Evolutionary conservation across 2,329 filamentous ascomycete species (phyloP).

Genomic region (Fusarium zealandicum): DNA sequence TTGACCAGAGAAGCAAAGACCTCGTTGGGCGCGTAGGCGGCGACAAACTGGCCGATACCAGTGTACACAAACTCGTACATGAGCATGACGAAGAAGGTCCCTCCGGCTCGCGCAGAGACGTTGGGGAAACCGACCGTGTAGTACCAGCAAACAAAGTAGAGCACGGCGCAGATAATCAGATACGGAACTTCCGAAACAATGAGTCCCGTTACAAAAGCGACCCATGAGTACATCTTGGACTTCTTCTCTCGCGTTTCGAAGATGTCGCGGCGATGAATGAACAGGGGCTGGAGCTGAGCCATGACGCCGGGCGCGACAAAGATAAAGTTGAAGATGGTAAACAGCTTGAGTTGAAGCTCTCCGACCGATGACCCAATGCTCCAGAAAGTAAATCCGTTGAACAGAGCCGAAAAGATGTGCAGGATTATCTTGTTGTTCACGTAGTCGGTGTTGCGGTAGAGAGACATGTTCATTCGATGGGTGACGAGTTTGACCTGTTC

Average conservation of each 20-base stretch:
- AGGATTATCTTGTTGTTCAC: slow-evolving; percentile 68
- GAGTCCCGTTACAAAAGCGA: slow-evolving; percentile 63
- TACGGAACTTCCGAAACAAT: slow-evolving; percentile 58
- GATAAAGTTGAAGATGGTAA: slow-evolving; percentile 69
- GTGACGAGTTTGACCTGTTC: slow-evolving; percentile 71
- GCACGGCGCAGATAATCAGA: slow-evolving; percentile 51
- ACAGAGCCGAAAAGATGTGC: slow-evolving; percentile 62
- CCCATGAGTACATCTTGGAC: slow-evolving; percentile 64
- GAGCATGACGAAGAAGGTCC: slow-evolving; percentile 62
- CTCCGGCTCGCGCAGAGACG: slow-evolving; percentile 56
- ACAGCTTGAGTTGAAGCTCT: slow-evolving; percentile 62
- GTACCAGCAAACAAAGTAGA: slow-evolving; percentile 65
- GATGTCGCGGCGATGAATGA: slow-evolving; percentile 56
- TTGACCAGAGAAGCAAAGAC: slow-evolving; percentile 66
- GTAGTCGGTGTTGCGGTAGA: slow-evolving; percentile 73
- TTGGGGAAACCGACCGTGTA: slow-evolving; percentile 61
- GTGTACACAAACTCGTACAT: slow-evolving; percentile 68
- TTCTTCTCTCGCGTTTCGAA: slow-evolving; percentile 60
- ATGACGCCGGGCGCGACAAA: slow-evolving; percentile 67
- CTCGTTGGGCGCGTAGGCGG: slow-evolving; percentile 67
- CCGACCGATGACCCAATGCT: slow-evolving; percentile 59
- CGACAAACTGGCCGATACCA: slow-evolving; percentile 68
- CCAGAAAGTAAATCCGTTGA: slow-evolving; percentile 70
- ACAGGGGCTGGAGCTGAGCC: slow-evolving; percentile 56
- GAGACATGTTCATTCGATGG: slow-evolving; percentile 65